Evolutionary conservation across 2,329 filamentous ascomycete species (phyloP).

Genomic region (Cladosporium sp.): DNA sequence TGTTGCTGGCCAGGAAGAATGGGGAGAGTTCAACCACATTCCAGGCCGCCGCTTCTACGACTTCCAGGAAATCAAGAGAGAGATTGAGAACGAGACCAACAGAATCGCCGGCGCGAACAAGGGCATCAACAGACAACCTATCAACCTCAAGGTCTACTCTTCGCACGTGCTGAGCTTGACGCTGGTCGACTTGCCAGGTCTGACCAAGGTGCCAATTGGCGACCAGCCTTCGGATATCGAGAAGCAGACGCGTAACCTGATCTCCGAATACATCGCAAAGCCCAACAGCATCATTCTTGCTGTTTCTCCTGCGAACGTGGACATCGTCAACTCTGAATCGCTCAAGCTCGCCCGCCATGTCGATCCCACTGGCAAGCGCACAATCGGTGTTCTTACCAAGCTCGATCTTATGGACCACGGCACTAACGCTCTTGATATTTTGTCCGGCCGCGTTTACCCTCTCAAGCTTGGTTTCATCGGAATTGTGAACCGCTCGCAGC

Average conservation of each 20-base stretch:
- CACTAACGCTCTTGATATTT: constrained; percentile 94
- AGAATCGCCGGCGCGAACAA: constrained; percentile 96
- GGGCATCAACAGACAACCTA: constrained; percentile 94
- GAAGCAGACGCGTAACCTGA: constrained; percentile 94
- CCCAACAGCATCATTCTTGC: constrained; percentile 97
- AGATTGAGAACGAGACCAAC: constrained; percentile 95
- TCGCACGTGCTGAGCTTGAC: constrained; percentile 95
- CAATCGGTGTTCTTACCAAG: constrained; percentile 96
- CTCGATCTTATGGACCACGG: constrained; percentile 98
- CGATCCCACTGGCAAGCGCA: constrained; percentile 88
- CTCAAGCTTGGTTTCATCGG: constrained; percentile 97
- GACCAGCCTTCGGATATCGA: constrained; percentile 98
- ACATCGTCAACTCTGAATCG: constrained; percentile 97
- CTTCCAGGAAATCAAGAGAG: constrained; percentile 88
- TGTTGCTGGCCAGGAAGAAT: constrained; percentile 67
- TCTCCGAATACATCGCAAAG: constrained; percentile 97
- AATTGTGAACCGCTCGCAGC: constrained; percentile 95
- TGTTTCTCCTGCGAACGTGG: constrained; percentile 95
- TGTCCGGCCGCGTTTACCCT: constrained; percentile 95
- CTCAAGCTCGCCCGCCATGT: constrained; percentile 96
- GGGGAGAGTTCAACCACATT: constrained; percentile 96
- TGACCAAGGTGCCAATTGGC: constrained; percentile 97
- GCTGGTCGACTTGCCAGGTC: constrained; percentile 88
- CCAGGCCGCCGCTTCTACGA: constrained; percentile 86
- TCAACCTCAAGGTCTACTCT: constrained; percentile 98